Percentiles rank a stretch among this genome's conserved stretches.
Conservation (phyloP, 2,329 filamentous ascomycete species). For the Lachnellula subtilissima region DNA sequence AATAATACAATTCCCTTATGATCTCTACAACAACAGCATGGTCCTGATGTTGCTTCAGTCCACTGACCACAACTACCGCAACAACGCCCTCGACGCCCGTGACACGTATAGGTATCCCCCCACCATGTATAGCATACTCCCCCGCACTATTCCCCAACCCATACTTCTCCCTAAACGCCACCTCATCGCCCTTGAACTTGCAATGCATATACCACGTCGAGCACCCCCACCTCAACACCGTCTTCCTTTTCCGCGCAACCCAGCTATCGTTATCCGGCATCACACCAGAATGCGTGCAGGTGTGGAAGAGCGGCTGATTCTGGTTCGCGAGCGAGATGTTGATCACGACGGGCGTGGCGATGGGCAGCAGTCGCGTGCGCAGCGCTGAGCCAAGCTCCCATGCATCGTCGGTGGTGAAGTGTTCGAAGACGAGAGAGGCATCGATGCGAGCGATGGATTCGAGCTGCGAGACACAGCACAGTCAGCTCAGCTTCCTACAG, state of each 20-base stretch:
- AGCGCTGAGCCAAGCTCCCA: slow-evolving; percentile 62
- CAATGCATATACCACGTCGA: slow-evolving; percentile 68
- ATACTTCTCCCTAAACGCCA: slow-evolving; percentile 59
- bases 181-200: slow-evolving; percentile 62
- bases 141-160: slow-evolving; percentile 53
- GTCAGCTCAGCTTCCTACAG: not conserved
- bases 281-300: slow-evolving; percentile 60
- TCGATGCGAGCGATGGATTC: slow-evolving; percentile 29
- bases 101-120: slow-evolving; percentile 68
- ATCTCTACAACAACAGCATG: slow-evolving; percentile 68
- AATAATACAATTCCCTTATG: slow-evolving; percentile 26
- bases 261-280: slow-evolving; percentile 67
- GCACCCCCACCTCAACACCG: slow-evolving; percentile 65
- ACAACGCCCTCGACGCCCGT: slow-evolving; percentile 70
- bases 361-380: slow-evolving; percentile 54
- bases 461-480: slow-evolving; percentile 20
- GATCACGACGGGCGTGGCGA: slow-evolving; percentile 53
- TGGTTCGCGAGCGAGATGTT: slow-evolving; percentile 58
- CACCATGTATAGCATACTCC: slow-evolving; percentile 73
- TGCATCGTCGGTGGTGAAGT: slow-evolving; percentile 60
- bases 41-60: slow-evolving; percentile 71
- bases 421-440: slow-evolving; percentile 27
- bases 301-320: slow-evolving; percentile 64
- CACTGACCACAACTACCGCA: slow-evolving; percentile 70
- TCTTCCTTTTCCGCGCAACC: slow-evolving; percentile 66